These are phyloP conservation scores for Trichoderma simmonsii DNA, from an alignment of 2,329 filamentous ascomycete genomes.

Conservation along the genomic window DNA sequence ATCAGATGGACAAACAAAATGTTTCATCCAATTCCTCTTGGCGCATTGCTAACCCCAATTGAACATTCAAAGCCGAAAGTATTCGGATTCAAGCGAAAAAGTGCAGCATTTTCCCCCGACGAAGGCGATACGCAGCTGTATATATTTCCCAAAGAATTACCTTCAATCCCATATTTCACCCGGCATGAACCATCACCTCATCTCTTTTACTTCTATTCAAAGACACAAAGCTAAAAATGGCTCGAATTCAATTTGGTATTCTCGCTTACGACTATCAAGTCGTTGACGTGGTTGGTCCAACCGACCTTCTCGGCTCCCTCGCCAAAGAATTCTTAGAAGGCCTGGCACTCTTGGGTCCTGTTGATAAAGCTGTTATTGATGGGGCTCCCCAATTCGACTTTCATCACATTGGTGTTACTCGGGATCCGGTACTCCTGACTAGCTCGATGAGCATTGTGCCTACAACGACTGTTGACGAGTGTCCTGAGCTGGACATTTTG, in stretches of 20 bases:
- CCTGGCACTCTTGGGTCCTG: slow-evolving; percentile 18
- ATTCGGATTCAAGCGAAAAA: not conserved
- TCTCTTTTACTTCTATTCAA: not conserved
- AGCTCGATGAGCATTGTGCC: slow-evolving; percentile 26
- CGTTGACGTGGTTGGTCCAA: slow-evolving; percentile 33
- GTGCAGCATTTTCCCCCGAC: not conserved
- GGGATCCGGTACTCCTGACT: slow-evolving; percentile 28
- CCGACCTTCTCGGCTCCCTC: slow-evolving; percentile 31
- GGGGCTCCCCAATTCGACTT: slow-evolving; percentile 31
- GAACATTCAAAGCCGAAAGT: not conserved
- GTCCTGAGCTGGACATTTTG: slow-evolving; percentile 38
- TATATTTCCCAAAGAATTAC: not conserved
- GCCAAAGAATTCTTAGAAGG: slow-evolving; percentile 22
- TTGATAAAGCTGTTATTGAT: slow-evolving; percentile 23
- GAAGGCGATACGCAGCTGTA: not conserved
- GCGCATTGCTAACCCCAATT: not conserved
- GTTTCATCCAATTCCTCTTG: not conserved
- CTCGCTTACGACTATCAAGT: slow-evolving; percentile 33
- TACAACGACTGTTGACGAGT: slow-evolving; percentile 32
- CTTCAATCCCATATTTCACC: not conserved
- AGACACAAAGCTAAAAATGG: slow-evolving; percentile 18
- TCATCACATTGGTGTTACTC: slow-evolving; percentile 35
- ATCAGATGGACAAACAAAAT: not conserved
- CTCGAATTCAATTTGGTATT: slow-evolving; percentile 27
- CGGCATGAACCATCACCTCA: not conserved